Evolutionary conservation across 371 early-diverging fungal genomes (phyloP), one percentile per base, ranked within the genome.

Genomic region (Mucor sp.): DNA sequence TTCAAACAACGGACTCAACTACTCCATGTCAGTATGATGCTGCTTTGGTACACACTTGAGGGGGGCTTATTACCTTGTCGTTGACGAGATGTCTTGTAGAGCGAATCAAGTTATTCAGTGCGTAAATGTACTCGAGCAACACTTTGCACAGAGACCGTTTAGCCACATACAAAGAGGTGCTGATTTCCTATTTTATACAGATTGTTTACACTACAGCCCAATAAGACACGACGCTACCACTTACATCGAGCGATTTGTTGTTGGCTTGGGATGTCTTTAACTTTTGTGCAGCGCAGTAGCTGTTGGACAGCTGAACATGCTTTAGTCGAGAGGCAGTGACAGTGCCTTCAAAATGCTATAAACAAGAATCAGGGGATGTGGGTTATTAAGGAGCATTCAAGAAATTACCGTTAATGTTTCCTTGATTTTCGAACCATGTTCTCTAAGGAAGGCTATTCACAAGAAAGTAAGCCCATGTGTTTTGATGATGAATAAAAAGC

Each of bases 251-350:
- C 30, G 67, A 4, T n/a, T 66, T 69, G 25, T 32, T 43, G 12
- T 66, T 68, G 23, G 48, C 60, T 44, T 69, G 62, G 0, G 60
- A 50, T 35, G 65, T 35, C 59, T 72, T 72, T 50, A 57, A 9
- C 41, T 76, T 76, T 57, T 72, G 76, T 12, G 60, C 50, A 27
- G 73, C 68, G 60, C 76, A 76, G 37, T 76, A 76, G 19, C 39
- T 61, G 33, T 62, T 66, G 2, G 68, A 67, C 21, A 57, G 30
- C n/a, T 76, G 73, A 14, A 64, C 41, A 30, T 70, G 53, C 44
- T 72, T 72, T 15, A 63, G 23, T 66, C 73, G 60, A 15, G 60
- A 53, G 17, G 53, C 63, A 39, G 43, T 56, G 1, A 76, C 23
- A 53, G 50, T 60, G 25, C 32, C 60, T 64, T 75, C 66, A 67